A percentile compares a stretch with the other conserved stretches of the same genome.
phyloP scores from a whole-genome alignment of 2,329 filamentous ascomycete genomes.

The Cladosporium velox region DNA sequence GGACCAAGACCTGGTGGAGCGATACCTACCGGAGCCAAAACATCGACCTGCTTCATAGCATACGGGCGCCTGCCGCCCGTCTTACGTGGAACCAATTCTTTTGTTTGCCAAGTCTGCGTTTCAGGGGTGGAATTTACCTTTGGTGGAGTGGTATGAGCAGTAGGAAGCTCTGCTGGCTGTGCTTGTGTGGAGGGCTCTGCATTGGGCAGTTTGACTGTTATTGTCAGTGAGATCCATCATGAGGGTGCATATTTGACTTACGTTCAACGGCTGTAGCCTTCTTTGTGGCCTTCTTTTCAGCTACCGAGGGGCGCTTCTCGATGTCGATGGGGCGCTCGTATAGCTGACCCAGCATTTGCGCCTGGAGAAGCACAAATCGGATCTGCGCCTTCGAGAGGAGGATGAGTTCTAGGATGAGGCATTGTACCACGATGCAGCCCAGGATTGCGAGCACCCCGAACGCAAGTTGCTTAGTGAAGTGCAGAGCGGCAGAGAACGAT shows the following conservation, averaged over 20 bases:
- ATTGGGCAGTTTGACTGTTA: background rate
- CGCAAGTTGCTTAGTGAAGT: background rate
- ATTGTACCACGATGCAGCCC: conserved; percentile 8
- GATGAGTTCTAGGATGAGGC: conserved; percentile 1
- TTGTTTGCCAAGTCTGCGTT: background rate
- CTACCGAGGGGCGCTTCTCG: background rate
- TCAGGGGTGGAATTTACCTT: background rate
- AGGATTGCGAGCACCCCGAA: background rate
- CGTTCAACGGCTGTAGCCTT: background rate
- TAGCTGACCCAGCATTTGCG: background rate
- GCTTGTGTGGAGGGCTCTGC: background rate
- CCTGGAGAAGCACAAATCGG: background rate
- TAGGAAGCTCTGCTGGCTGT: background rate
- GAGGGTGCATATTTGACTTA: background rate
- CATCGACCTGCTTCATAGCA: conserved; percentile 10
- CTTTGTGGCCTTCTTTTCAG: background rate
- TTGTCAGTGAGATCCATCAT: background rate
- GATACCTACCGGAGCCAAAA: background rate
- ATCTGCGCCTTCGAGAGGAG: background rate
- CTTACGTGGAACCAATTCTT: background rate
- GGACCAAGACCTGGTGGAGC: background rate
- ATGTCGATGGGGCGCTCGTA: background rate
- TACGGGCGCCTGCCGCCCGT: background rate
- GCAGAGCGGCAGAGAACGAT: background rate
- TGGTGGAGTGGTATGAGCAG: background rate